Conservation (phyloP, 2,329 filamentous ascomycete genomes). For the Neonectria coccinea region DNA sequence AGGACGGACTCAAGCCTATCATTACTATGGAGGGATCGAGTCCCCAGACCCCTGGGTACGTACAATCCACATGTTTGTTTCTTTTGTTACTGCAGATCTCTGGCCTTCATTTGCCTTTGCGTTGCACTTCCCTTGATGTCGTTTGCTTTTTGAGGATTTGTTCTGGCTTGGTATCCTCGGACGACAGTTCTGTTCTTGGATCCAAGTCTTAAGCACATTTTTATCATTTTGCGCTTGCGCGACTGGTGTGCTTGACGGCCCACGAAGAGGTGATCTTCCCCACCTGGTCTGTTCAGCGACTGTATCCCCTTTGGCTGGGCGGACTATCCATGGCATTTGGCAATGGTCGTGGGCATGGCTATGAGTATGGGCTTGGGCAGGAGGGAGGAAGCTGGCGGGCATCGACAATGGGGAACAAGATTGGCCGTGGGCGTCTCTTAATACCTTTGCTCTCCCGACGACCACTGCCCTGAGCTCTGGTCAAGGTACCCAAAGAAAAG, state of each 20-base stretch:
- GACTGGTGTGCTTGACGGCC: neutral
- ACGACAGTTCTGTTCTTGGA: conserved; percentile 4
- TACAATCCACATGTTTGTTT: conserved; percentile 36
- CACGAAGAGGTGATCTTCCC: conserved; percentile 8
- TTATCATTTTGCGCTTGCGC: neutral
- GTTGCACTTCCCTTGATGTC: conserved; percentile 3
- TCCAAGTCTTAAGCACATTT: neutral
- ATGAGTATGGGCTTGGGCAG: conserved; percentile 3
- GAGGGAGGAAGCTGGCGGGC: conserved; percentile 9
- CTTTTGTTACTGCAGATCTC: conserved; percentile 12
- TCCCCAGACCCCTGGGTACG: conserved; percentile 50
- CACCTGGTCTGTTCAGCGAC: conserved; percentile 1
- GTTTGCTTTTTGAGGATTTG: neutral
- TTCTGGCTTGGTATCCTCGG: neutral
- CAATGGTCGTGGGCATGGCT: conserved; percentile 10
- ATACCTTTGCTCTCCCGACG: conserved; percentile 3
- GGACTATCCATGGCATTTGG: conserved; percentile 15
- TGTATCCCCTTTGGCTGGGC: neutral
- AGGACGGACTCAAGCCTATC: conserved; percentile 79
- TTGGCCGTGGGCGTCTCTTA: conserved; percentile 12
- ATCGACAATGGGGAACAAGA: conserved; percentile 8
- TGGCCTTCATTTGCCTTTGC: neutral
- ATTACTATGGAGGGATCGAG: conserved; percentile 73
- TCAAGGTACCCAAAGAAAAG: conserved; percentile 18
- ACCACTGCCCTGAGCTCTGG: conserved; percentile 15